A percentile compares a stretch with the other conserved stretches of the same genome.
These are phyloP conservation scores for Malbranchea zuffiana DNA, from an alignment of 2,329 filamentous ascomycete species.

Conservation along the genomic window DNA sequence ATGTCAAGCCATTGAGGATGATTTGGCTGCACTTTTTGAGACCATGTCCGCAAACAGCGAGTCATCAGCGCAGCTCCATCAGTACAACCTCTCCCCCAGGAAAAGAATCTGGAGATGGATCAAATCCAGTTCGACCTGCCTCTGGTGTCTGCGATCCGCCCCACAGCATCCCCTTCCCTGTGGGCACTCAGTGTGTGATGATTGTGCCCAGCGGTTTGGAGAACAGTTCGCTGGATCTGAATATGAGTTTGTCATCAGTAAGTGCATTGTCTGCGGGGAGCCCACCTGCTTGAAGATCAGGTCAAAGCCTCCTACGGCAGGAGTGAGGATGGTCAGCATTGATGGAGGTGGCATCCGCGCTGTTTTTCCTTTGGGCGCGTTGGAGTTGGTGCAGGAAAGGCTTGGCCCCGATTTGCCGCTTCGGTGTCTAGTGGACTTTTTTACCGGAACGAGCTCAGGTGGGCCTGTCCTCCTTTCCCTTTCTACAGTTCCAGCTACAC, in stretches of 20 bases:
- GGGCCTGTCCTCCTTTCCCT: background rate
- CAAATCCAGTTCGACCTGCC: slow-evolving; percentile 16
- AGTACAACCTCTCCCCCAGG: slow-evolving; percentile 7
- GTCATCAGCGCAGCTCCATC: slow-evolving; percentile 2
- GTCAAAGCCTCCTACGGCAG: slow-evolving; percentile 19
- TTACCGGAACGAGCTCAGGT: slow-evolving; percentile 14
- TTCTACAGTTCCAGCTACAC: background rate
- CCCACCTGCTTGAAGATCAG: slow-evolving; percentile 13
- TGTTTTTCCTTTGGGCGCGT: slow-evolving; percentile 15
- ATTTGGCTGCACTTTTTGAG: background rate
- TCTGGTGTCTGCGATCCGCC: slow-evolving; percentile 16
- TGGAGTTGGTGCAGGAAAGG: slow-evolving; percentile 15
- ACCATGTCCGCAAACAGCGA: slow-evolving; percentile 1
- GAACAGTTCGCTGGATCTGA: slow-evolving; percentile 1
- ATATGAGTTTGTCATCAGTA: slow-evolving; percentile 1
- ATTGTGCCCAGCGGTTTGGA: slow-evolving; percentile 17
- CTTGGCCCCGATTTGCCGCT: slow-evolving; percentile 10
- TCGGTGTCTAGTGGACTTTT: slow-evolving; percentile 11
- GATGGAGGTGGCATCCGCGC: slow-evolving; percentile 19
- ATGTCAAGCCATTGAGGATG: slow-evolving; percentile 3
- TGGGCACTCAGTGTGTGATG: slow-evolving; percentile 17
- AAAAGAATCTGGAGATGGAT: slow-evolving; percentile 13
- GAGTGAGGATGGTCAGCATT: slow-evolving; percentile 20
- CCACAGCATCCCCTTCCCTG: slow-evolving; percentile 16
- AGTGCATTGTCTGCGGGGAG: background rate